Evolutionary conservation across 139 green algal species (phyloP), one percentile per base, ranked within the genome.

Genomic region (Chlamydomonas sp.): DNA sequence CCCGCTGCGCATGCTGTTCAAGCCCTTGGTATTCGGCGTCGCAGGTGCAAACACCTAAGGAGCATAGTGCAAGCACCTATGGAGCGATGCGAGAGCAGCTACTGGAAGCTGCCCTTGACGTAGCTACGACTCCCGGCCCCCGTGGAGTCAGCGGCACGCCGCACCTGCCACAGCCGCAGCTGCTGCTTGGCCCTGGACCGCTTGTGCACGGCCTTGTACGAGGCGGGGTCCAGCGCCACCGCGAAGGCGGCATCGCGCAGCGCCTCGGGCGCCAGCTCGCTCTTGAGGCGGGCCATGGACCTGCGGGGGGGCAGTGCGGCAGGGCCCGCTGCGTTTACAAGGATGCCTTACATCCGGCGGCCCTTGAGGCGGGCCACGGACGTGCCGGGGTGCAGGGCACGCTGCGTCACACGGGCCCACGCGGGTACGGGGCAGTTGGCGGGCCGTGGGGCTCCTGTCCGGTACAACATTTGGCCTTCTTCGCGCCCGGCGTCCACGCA

Each of bases 121-220:
- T 10, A 5, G 31, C 31, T 31, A 31, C 73, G 15, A 7, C 73
- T 3, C 17, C 73, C 31, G 1, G 15, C 64, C 3, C 1, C 64
- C 79, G 67, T 31, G 67, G 67, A 15, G 20, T 12, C 14, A 15
- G 3, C 8, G 67, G 67, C 67, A 15, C 20, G 67, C 31, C 72
- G 10, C 77, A 85, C 87, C 67, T 86, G 59, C 68, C 81, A 80
- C 85, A 92, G 81, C 7, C 63, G 62, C 62, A 92, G 80, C 68
- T 85, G 61, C 20, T 63, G 20, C 80, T 92, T 92, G 60, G 89
- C 89, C 14, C 58, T 4, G 3, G 85, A 85, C 5, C 86, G 82
- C 61, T 88, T 85, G 83, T 90, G 83, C 85, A 89, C 59, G 57
- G 90, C 90, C 81, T 92, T 92, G 31, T 71, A 73, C 82, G 79